phyloP scores from a whole-genome alignment of 2,329 filamentous ascomycete genomes.

The Aspergillus amoenus region DNA sequence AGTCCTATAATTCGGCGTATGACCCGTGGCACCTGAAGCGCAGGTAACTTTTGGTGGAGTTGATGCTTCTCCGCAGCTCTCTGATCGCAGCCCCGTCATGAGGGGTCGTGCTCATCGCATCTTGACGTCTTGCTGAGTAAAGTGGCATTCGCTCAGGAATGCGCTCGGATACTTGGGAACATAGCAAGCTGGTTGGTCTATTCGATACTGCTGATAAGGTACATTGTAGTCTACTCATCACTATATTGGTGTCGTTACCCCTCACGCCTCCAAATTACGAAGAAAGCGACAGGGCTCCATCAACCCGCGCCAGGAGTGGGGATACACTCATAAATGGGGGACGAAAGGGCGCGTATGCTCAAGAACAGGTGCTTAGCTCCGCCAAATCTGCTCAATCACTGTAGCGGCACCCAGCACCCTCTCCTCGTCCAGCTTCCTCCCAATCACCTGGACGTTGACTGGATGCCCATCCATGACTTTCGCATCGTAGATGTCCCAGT shows the following conservation, averaged over 20 bases:
- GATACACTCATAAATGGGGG: slow-evolving; percentile 2
- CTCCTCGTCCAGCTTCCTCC: slow-evolving; percentile 55
- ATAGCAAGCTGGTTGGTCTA: no score
- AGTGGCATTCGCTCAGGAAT: no score
- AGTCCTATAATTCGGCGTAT: neutral
- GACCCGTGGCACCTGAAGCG: neutral
- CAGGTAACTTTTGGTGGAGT: neutral
- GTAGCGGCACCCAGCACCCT: slow-evolving; percentile 50
- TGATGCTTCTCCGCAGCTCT: neutral
- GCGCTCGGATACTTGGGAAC: no score
- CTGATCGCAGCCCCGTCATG: neutral
- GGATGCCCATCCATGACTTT: slow-evolving; percentile 47
- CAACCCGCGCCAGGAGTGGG: neutral
- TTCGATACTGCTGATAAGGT: no score
- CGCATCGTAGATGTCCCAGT: slow-evolving; percentile 49
- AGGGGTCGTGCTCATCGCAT: neutral
- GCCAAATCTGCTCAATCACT: slow-evolving; percentile 28
- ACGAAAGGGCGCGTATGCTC: neutral
- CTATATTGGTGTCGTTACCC: neutral
- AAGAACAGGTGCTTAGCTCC: neutral
- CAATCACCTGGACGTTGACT: slow-evolving; percentile 55
- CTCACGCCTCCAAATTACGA: neutral
- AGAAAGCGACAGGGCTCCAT: neutral
- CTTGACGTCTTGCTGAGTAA: no score
- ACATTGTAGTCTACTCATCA: no score